Base-by-base conservation (phyloP, 805 yeast species). In the Yamadazyma tumulicola region DNA sequence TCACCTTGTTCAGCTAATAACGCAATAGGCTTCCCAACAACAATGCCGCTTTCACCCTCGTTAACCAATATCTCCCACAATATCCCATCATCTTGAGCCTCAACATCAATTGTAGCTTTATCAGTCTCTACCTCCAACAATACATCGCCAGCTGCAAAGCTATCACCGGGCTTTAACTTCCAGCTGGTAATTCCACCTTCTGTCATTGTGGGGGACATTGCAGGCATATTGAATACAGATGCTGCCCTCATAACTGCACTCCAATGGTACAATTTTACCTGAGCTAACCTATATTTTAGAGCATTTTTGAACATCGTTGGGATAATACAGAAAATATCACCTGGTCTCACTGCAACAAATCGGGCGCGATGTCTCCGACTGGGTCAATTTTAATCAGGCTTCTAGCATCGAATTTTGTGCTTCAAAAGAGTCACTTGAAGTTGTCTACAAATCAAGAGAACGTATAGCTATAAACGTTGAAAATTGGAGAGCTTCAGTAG, bases 171-270 rank as follows among this genome's bases (percentile, higher is more conserved):
- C 57, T 88, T 80, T 51, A 80, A 70, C 56, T 86, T 85, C 98
- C 98, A 91, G 35, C 78, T 72, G 9, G 87, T 85, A 45, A 91
- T 75, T 5, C 95, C 96, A 26, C 98, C 98, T 55, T 81, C 85
- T 19, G 88, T 87, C 98, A 91, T 91, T 5, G 98, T 91, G 27
- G 98, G 98, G 4, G 97, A 89, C 96, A 91, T 86, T 17, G 98
- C 97, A 4, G 98, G 98, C 97, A 91, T 91, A 35, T 71, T 79
- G 64, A 86, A 87, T 23, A 67, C 60, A 14, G 64, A 53, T 4
- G 74, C 77, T 2, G 63, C 72, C 26, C 15, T 13, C 21, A 29
- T 11, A 8, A n/a, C n/a, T n/a, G n/a, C n/a, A n/a, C n/a, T n/a
- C n/a, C n/a, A n/a, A n/a, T n/a, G n/a, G n/a, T n/a, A n/a, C n/a